Conservation (phyloP, 2,329 filamentous ascomycete species). For the Cadophora sp. region DNA sequence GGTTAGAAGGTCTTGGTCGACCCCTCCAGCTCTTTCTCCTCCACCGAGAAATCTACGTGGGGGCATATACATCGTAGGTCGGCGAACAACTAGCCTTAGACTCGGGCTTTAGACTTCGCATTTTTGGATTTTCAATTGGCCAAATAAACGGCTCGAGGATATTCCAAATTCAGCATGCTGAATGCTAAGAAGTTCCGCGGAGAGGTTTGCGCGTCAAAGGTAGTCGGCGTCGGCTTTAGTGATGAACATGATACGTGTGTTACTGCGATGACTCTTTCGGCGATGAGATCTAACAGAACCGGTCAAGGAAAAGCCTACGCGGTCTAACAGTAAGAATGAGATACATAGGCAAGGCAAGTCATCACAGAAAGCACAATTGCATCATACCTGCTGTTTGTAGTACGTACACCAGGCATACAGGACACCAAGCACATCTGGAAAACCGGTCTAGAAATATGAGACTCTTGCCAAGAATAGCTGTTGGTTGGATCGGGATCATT, state of each 20-base stretch:
- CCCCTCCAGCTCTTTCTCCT: neutral
- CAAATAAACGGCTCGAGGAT: neutral
- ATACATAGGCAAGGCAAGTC: neutral
- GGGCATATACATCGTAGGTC: neutral
- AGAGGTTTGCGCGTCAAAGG: neutral
- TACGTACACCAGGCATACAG: too few species aligned
- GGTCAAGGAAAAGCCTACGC: neutral
- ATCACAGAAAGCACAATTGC: constrained; percentile 5
- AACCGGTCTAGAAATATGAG: too few species aligned
- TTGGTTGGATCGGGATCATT: too few species aligned
- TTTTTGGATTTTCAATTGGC: neutral
- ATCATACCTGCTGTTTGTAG: too few species aligned
- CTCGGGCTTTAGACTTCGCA: neutral
- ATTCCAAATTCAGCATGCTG: too few species aligned
- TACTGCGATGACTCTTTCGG: constrained; percentile 2
- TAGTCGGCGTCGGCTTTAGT: constrained; percentile 1
- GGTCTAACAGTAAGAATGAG: constrained; percentile 6
- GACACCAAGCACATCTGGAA: too few species aligned
- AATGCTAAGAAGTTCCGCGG: neutral
- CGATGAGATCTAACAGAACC: neutral
- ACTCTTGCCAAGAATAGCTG: too few species aligned
- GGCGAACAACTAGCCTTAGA: neutral
- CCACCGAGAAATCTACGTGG: neutral
- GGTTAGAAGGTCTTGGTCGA: neutral
- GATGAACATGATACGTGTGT: neutral